Base-by-base conservation (phyloP, 116 monocot species). In the Cymodocea nodosa region DNA sequence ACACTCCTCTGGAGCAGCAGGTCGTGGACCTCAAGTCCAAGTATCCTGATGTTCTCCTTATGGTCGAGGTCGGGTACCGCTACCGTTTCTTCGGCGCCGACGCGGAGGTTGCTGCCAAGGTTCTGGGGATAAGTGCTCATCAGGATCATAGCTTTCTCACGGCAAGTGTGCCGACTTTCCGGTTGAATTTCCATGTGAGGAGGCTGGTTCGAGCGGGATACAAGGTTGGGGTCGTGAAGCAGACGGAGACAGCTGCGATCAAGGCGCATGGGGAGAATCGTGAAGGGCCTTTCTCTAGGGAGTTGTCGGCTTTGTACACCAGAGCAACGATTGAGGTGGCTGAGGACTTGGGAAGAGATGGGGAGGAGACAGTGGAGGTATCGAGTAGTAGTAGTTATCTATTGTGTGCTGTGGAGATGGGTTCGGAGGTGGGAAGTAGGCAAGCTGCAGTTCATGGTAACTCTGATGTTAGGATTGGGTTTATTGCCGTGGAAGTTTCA, bases 201-300 rank as follows among this genome's bases (percentile, higher is more conserved):
- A 73, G 93, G 40, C 83, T 92, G 9, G 99, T 92, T 39, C 70
- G 24, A 3, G 89, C 86, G 6, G 99, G 99, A 17, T 81, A 70
- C 68, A 92, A 89, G 86, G 99, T 99, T 37, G 99, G 99, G 10
- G 92, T 99, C 4, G 93, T 99, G 52, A 92, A 81, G 71, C 99
- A 99, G 81, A 92, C 89, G 6, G 99, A 99, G 79, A 92, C 99
- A 0, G 83, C 99, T 12, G 82, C 84, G 17, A 92, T 99, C 34
- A 99, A 99, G 78, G 82, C 89, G 0, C 86, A 87, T 23, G 89
- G 86, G 9, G 52, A 37, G 70, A 92, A 89, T 70, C 68, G 68
- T 24, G 59, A 79, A 16, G 93, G 82, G 2, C 92, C 99, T 4
- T 99, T 99, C 48, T 52, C 75, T 0, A 64, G 99, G 70, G 86